Evolutionary conservation across 2,329 filamentous ascomycete genomes (phyloP), one percentile per base, ranked within the genome.

Genomic region (Paecilomyces formosus): DNA sequence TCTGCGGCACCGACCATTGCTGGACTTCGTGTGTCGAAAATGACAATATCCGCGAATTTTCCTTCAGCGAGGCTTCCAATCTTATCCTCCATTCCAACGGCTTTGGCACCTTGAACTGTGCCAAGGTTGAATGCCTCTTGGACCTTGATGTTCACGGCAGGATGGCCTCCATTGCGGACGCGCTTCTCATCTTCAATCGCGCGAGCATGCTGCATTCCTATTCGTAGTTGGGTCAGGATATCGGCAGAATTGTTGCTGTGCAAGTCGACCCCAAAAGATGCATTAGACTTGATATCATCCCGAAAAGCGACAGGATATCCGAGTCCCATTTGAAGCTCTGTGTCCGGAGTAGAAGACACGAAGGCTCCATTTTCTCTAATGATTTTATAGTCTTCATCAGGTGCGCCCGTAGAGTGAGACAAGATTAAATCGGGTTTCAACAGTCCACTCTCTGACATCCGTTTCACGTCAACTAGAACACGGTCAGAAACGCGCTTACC

Each of bases 21-120:
- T 0, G 81, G 81, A 0, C 76, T 73, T 1, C 73, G 68, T 0
- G 79, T 80, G 58, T 83, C 74, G 72, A 79, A 85, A 0, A 84
- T 72, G 0, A 83, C 72, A 0, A 85, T 56, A 61, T 85, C 81
- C 1, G 81, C 81, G 33, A 70, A 67, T 60, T 77, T 77, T 0
- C 79, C 79, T 12, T 74, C 75, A n/a, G 67, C 68, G 45, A 84
- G 69, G 18, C 72, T 75, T 0, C 80, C 81, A 24, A 81, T 69
- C 52, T 75, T 63, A 9, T 72, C 64, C 21, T 72, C 71, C 72
- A 81, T 70, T 1, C 75, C 71, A 3, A 75, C 66, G 0, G 78
- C 77, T 26, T 45, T 45, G 72, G 67, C 51, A 4, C 51, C 51
- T 30, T 53, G 51, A 11, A 53, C 26, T 8, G 51, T 53, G 21